Evolutionary conservation across 192 early-diverging fungal genomes (phyloP).

Genomic region (Gonapodya prolifera): DNA sequence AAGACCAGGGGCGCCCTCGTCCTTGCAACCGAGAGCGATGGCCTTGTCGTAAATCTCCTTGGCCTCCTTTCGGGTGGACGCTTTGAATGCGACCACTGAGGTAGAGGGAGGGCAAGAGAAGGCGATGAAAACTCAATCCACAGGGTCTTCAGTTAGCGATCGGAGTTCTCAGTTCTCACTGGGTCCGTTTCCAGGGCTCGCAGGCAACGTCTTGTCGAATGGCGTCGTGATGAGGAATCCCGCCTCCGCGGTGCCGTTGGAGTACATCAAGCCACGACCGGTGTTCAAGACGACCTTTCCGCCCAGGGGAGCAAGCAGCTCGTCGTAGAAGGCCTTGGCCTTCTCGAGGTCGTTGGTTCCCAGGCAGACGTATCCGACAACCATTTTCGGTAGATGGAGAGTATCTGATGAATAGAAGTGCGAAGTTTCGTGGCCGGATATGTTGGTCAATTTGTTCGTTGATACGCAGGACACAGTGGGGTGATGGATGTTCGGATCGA

Average conservation of each 20-base stretch:
- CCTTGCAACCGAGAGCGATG: background rate
- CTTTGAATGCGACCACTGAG: background rate
- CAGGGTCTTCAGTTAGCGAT: too few species aligned
- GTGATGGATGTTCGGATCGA: too few species aligned
- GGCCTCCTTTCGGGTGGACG: background rate
- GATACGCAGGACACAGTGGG: too few species aligned
- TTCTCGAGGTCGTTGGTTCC: slow-evolving; percentile 1
- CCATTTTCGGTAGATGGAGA: too few species aligned
- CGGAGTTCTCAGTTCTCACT: too few species aligned
- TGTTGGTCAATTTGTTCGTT: too few species aligned
- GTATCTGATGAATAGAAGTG: too few species aligned
- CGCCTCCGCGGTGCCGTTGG: background rate
- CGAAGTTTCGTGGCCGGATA: too few species aligned
- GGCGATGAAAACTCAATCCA: too few species aligned
- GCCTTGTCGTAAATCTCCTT: background rate
- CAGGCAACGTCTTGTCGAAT: background rate
- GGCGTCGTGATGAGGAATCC: background rate
- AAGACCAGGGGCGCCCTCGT: background rate
- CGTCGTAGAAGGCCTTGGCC: slow-evolving; percentile 7
- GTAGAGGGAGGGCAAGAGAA: too few species aligned
- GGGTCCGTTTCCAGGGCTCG: background rate
- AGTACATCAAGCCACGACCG: background rate
- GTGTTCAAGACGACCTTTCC: background rate
- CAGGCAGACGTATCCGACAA: slow-evolving; percentile 2
- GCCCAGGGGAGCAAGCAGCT: background rate